phyloP scores from a whole-genome alignment of 495 filamentous ascomycete species.

The Melanomma pulvis-pyrius region DNA sequence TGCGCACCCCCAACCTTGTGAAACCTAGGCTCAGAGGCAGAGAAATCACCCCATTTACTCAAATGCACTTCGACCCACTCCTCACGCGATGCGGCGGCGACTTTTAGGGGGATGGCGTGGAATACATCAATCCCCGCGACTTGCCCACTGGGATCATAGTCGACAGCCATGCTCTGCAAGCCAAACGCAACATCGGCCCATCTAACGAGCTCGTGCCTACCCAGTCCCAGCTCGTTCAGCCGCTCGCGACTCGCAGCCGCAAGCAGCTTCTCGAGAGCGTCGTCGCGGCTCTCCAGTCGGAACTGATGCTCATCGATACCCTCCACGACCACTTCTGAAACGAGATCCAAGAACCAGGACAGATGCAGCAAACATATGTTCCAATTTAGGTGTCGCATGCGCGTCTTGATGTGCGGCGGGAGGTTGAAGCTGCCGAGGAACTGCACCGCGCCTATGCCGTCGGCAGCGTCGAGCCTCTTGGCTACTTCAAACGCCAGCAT shows the following conservation, averaged over 20 bases:
- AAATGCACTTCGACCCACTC: neutral
- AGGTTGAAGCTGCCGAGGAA: slow-evolving; percentile 50
- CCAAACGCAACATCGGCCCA: neutral
- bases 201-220: neutral
- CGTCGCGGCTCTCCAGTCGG: neutral
- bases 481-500: slow-evolving; percentile 60
- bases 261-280: neutral
- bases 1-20: neutral
- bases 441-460: slow-evolving; percentile 38
- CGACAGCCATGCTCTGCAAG: slow-evolving; percentile 51
- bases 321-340: slow-evolving; percentile 45
- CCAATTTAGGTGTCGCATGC: slow-evolving; percentile 56
- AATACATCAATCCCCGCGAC: slow-evolving; percentile 57
- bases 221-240: neutral
- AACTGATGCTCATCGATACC: neutral
- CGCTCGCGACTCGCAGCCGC: neutral
- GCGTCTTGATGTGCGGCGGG: slow-evolving; percentile 57
- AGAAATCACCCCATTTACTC: neutral
- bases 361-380: slow-evolving; percentile 53
- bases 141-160: slow-evolving; percentile 56
- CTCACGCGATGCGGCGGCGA: slow-evolving; percentile 41
- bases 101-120: slow-evolving; percentile 49
- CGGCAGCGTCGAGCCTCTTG: slow-evolving; percentile 50
- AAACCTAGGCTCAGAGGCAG: neutral
- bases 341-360: slow-evolving; percentile 53